phyloP scores from a whole-genome alignment of 169 alveolate species.

The Eimeria maxima region DNA sequence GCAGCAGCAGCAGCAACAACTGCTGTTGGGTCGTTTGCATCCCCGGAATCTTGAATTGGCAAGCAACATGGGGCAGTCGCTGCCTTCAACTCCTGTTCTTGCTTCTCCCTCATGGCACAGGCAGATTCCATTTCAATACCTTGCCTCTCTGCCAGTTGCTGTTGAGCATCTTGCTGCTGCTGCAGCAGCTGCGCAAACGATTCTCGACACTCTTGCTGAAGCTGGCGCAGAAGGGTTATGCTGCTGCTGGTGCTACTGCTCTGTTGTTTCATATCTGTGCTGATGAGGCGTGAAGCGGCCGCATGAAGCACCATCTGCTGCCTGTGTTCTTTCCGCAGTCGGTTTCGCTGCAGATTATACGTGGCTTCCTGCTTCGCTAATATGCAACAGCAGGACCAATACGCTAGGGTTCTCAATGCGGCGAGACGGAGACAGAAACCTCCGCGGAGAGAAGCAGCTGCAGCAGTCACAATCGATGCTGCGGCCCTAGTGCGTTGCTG shows the following conservation, averaged over 20 bases:
- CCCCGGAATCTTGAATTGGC: background rate
- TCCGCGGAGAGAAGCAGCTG: background rate
- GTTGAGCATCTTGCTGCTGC: conserved; percentile 75
- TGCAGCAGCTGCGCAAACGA: conserved; percentile 38
- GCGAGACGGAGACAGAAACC: conserved; percentile 41
- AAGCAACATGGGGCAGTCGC: conserved; percentile 7
- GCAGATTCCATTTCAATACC: conserved; percentile 80
- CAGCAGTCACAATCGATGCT: background rate
- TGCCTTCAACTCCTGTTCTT: conserved; percentile 1
- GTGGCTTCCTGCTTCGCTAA: conserved; percentile 47
- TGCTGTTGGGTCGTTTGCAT: background rate
- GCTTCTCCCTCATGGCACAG: conserved; percentile 75
- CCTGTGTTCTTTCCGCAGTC: background rate
- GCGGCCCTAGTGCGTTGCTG: background rate
- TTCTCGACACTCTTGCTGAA: conserved; percentile 68
- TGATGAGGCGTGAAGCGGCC: conserved; percentile 11
- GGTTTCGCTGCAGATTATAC: conserved; percentile 11
- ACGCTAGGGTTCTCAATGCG: conserved; percentile 34
- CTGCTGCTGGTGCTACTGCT: conserved; percentile 63
- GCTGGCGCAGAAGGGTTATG: conserved; percentile 66
- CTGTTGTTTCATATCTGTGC: background rate
- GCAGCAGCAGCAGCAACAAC: conserved; percentile 51
- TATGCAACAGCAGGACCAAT: conserved; percentile 63
- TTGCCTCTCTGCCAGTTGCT: conserved; percentile 78
- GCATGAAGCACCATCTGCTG: conserved; percentile 1